Percentiles rank a stretch among this genome's conserved stretches.
phyloP scores from a whole-genome alignment of 2,329 filamentous ascomycete genomes.

The Aspergillus udagawae region DNA sequence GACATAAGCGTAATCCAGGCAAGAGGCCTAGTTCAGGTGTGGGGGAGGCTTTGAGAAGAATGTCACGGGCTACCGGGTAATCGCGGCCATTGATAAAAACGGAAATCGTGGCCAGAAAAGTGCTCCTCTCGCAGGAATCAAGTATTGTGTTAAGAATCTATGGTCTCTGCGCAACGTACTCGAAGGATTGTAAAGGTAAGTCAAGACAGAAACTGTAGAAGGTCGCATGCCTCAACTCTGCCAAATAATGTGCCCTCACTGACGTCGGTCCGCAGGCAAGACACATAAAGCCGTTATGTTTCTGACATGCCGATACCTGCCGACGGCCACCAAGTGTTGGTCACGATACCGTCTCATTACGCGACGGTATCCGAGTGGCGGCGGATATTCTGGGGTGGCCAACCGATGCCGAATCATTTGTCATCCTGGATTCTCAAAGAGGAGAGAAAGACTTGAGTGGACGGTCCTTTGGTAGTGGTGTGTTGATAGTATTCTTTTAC shows the following conservation, averaged over 20 bases:
- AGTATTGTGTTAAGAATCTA: not conserved
- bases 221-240: not conserved
- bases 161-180: not conserved
- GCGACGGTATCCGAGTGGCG: conserved; percentile 16
- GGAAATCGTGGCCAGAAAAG: not conserved
- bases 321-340: conserved; percentile 7
- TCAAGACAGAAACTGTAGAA: not conserved
- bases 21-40: conserved; percentile 10
- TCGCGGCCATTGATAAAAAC: conserved; percentile 18
- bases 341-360: conserved; percentile 19
- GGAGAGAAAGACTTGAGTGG: not conserved
- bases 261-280: conserved; percentile 17
- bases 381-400: conserved; percentile 5
- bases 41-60: conserved; percentile 13
- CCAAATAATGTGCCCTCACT: conserved; percentile 11
- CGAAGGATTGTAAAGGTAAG: not conserved
- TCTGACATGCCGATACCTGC: conserved; percentile 33
- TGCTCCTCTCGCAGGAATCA: conserved; percentile 5
- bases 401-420: conserved; percentile 3
- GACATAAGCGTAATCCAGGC: conserved; percentile 18
- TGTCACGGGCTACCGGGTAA: conserved; percentile 28
- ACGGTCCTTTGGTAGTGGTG: no score
- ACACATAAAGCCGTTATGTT: conserved; percentile 15
- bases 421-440: not conserved
- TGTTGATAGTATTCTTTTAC: no score